Base-by-base conservation (phyloP, 2,329 filamentous ascomycete species). In the Fusarium subglutinans region DNA sequence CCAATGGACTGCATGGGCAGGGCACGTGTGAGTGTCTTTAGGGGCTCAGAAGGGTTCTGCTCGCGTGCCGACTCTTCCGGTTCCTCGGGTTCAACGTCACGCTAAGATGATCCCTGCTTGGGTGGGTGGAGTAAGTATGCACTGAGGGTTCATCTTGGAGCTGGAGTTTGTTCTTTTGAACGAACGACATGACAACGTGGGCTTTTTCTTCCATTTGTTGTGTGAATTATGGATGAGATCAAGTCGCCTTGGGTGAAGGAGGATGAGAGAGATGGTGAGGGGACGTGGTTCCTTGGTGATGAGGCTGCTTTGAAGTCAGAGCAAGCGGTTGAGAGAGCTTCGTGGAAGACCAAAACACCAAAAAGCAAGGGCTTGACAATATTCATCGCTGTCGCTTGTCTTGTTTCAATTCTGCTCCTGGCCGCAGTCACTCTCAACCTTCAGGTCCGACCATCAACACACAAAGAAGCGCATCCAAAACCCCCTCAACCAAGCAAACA, bases 351-450 rank as follows among this genome's bases (percentile, higher is more conserved):
- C 6, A 33, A 28, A 33, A 40, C 41, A 4, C 6, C 12, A 17
- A 24, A 10, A n/a, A 12, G 26, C 11, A 67, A 47, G 14, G 68
- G 44, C 12, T 41, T 17, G 13, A 53, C 18, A 7, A 18, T 45
- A 22, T 14, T 51, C 4, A 0, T 47, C 14, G 38, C 66, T 5
- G 2, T 69, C 37, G 50, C 60, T 2, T 64, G 75, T 12, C 38
- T 78, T 9, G 6, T 77, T 20, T 80, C 79, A 5, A 48, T 79
- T 18, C 60, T 81, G 3, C 58, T 48, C 1, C 61, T 82, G 2
- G 63, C 75, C 14, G 68, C 57, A 5, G 44, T 80, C 3, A 58
- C 76, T 7, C 63, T 82, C 8, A 66, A 63, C 35, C 63, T 72
- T 11, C 58, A 66, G 5, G 35, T 15, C 10, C 40, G 35, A 15